phyloP scores from a whole-genome alignment of 2,329 filamentous ascomycete genomes.

The Aspergillus aculeatinus region DNA sequence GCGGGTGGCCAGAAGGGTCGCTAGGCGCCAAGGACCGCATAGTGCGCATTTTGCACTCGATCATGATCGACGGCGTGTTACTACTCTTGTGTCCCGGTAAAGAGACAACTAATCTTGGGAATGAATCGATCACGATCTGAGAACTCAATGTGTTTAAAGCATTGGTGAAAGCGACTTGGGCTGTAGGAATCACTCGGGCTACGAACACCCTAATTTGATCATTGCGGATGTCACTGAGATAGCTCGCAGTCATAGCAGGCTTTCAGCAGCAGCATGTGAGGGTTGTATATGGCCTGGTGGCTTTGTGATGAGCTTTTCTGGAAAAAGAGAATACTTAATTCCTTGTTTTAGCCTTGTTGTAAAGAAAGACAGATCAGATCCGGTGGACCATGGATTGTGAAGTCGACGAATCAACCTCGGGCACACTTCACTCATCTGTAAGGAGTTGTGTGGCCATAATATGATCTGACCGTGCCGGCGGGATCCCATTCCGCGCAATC shows the following conservation, averaged over 20 bases:
- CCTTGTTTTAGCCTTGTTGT: not conserved
- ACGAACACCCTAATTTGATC: not conserved
- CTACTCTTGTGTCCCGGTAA: not conserved
- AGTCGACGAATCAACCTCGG: not conserved
- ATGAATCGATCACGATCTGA: not conserved
- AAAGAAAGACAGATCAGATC: not conserved
- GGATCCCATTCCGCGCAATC: not conserved
- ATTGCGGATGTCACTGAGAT: not conserved
- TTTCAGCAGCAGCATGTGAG: not conserved
- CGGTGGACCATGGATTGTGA: not conserved
- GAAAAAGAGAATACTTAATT: not conserved
- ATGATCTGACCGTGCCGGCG: not conserved
- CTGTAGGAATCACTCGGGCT: not conserved
- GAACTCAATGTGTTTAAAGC: not conserved
- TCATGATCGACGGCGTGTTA: not conserved
- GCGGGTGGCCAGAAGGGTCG: conserved; percentile 11
- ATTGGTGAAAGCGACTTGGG: not conserved
- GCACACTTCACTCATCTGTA: not conserved
- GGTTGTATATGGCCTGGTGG: not conserved
- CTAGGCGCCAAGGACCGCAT: conserved; percentile 1
- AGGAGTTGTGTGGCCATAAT: not conserved
- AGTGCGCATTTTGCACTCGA: not conserved
- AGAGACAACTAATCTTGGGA: not conserved
- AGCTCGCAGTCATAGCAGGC: not conserved
- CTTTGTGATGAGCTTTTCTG: not conserved